Evolutionary conservation across 139 green algal species (phyloP), one percentile per base, ranked within the genome.

Genomic region (Diplosphaera chodatii): DNA sequence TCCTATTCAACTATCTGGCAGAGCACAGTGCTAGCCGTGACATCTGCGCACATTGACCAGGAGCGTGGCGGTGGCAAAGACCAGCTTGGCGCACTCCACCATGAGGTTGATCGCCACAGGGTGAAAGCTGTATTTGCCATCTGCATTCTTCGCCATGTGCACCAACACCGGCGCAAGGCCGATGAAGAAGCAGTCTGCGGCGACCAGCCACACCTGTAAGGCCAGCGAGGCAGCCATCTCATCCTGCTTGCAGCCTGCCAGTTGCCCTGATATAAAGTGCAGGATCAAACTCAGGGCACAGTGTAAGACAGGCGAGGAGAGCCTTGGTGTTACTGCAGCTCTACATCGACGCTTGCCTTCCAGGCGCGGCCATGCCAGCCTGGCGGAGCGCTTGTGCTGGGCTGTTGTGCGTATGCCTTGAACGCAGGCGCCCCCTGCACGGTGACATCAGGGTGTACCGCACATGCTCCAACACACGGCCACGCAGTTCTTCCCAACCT

Each of bases 71-170:
- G 97, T 71, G 0, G 94, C 93, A 78, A 98, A 98, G 1, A 87
- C 29, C 2, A 85, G 85, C 80, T 98, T 98, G 66, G 69, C 82
- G 8, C 93, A 21, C 81, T 98, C 94, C 2, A 89, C 87, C 66
- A 98, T 74, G 29, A 98, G 81, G 83, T 98, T 98, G 40, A 98
- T 88, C 33, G 72, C 85, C 4, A 98, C 75, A 4, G 94, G 94
- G 64, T 90, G 88, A 82, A 94, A 98, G 8, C 82, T 83, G 75
- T 94, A 98, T 62, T 85, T 88, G 30, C 93, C 94, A 0, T 84
- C 32, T 8, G 77, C 74, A 68, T 93, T 89, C 76, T 98, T 98
- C 4, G 83, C 90, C 80, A 97, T 81, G 75, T 97, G 94, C 69
- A 98, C 94, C 66, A 98, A 85, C 64, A 98, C 93, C 10, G 93